These are phyloP conservation scores for Dioszegia crocea DNA, from an alignment of 768 basidiomycete species.

Conservation along the genomic window DNA sequence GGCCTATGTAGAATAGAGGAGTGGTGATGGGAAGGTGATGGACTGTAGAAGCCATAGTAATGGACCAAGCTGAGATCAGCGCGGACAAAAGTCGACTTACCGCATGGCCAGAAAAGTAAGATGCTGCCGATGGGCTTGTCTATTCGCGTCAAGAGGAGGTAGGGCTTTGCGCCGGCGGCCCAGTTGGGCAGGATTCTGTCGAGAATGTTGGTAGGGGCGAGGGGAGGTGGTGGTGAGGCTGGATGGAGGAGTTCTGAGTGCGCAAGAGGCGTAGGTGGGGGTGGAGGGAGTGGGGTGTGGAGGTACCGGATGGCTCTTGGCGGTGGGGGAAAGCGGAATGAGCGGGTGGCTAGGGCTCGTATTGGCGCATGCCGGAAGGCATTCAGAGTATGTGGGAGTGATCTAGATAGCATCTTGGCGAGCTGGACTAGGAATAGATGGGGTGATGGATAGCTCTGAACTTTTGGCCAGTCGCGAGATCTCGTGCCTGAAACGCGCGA, in stretches of 20 bases:
- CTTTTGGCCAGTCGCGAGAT: too few species aligned
- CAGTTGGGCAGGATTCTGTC: slow-evolving; percentile 35
- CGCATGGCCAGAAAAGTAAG: slow-evolving; percentile 87
- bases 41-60: slow-evolving; percentile 91
- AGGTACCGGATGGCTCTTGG: too few species aligned
- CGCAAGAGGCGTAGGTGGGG: not conserved
- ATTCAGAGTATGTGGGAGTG: too few species aligned
- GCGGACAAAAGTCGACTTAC: slow-evolving; percentile 55
- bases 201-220: slow-evolving; percentile 13
- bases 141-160: slow-evolving; percentile 76
- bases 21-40: slow-evolving; percentile 62
- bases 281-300: not conserved
- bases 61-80: slow-evolving; percentile 76
- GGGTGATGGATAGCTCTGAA: too few species aligned
- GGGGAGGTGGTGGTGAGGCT: not conserved
- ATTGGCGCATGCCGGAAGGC: too few species aligned
- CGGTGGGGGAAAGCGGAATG: too few species aligned
- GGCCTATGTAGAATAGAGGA: slow-evolving; percentile 68
- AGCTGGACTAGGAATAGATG: too few species aligned
- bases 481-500: too few species aligned
- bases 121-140: slow-evolving; percentile 96
- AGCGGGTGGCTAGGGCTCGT: too few species aligned
- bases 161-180: slow-evolving; percentile 56
- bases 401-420: too few species aligned
- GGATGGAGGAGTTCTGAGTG: slow-evolving; percentile 10